Conservation (phyloP, 495 filamentous ascomycete species). For the Lasiosphaeria ovina region DNA sequence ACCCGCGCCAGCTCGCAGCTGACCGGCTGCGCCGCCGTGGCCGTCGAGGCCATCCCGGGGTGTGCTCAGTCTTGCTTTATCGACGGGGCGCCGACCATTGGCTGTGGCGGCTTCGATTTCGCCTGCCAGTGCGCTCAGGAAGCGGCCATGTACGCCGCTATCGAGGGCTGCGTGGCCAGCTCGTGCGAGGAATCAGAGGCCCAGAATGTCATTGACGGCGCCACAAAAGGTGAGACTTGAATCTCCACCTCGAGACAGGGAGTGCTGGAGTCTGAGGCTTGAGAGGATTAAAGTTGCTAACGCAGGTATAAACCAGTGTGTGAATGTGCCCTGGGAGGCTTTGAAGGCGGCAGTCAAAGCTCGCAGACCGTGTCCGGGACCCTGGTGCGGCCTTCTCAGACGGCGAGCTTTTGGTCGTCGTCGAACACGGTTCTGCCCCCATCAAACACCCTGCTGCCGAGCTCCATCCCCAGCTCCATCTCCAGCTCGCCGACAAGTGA, state of each 20-base stretch:
- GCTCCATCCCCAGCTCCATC: background rate
- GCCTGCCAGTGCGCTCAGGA: constrained; percentile 32
- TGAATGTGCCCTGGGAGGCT: constrained; percentile 5
- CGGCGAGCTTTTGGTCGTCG: background rate
- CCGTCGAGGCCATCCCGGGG: constrained; percentile 25
- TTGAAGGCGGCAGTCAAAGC: background rate
- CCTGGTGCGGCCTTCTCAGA: background rate
- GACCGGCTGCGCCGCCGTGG: constrained; percentile 27
- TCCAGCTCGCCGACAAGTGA: background rate
- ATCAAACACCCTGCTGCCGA: background rate
- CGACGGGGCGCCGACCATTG: constrained; percentile 22
- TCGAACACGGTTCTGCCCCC: background rate
- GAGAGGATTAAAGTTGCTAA: too few species aligned
- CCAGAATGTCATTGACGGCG: constrained; percentile 28
- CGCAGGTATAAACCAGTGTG: constrained; percentile 11
- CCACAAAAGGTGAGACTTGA: constrained; percentile 19
- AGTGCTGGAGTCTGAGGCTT: too few species aligned
- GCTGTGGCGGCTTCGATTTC: constrained; percentile 32
- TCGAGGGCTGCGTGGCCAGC: constrained; percentile 30
- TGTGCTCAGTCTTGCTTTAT: constrained; percentile 36
- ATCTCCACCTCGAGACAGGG: background rate
- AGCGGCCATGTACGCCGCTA: constrained; percentile 25
- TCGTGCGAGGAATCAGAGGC: constrained; percentile 22
- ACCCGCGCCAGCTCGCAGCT: constrained; percentile 1
- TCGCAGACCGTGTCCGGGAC: constrained; percentile 7